These are phyloP conservation scores for Thalassiosira exigua DNA, from an alignment of 352 stramenopile genomes.

Conservation along the genomic window DNA sequence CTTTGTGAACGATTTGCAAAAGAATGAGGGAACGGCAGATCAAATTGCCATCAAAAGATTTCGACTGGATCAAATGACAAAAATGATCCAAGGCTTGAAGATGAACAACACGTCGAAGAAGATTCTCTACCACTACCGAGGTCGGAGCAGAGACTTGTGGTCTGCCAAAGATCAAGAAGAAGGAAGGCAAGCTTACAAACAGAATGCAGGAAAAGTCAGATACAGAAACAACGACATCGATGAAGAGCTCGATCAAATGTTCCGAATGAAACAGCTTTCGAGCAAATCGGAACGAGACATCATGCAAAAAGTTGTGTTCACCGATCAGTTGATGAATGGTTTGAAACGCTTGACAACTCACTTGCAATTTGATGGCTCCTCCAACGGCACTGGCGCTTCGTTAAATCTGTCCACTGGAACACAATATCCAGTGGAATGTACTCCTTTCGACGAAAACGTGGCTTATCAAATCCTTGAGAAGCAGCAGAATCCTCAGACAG, in stretches of 20 bases:
- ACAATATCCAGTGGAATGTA: too few relatives aligned
- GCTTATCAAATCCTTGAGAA: too few relatives aligned
- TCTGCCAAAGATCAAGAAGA: slow-evolving; percentile 14
- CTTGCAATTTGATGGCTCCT: too few relatives aligned
- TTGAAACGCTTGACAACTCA: slow-evolving; percentile 4
- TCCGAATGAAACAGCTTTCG: slow-evolving; percentile 1
- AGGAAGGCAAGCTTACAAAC: slow-evolving; percentile 3
- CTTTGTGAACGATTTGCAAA: slow-evolving; percentile 26
- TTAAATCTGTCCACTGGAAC: too few relatives aligned
- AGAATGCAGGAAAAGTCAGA: not conserved
- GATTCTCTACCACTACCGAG: slow-evolving; percentile 43
- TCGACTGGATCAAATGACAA: slow-evolving; percentile 17
- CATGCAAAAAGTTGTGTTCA: slow-evolving; percentile 38
- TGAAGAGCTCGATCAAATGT: slow-evolving; percentile 15
- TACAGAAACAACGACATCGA: slow-evolving; percentile 12
- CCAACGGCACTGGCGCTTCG: too few relatives aligned
- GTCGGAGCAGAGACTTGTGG: slow-evolving; percentile 19
- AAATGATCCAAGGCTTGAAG: slow-evolving; percentile 27
- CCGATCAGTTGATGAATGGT: slow-evolving; percentile 22
- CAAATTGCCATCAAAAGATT: slow-evolving; percentile 7
- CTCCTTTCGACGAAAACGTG: too few relatives aligned
- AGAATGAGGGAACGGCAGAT: slow-evolving; percentile 1
- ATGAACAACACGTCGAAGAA: slow-evolving; percentile 6
- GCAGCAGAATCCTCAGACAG: too few relatives aligned
- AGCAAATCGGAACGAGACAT: slow-evolving; percentile 21